A percentile compares a stretch with the other conserved stretches of the same genome.
These are phyloP conservation scores for Themeda triandra DNA, from an alignment of 176 grass and related monocot genomes.

Conservation along the genomic window DNA sequence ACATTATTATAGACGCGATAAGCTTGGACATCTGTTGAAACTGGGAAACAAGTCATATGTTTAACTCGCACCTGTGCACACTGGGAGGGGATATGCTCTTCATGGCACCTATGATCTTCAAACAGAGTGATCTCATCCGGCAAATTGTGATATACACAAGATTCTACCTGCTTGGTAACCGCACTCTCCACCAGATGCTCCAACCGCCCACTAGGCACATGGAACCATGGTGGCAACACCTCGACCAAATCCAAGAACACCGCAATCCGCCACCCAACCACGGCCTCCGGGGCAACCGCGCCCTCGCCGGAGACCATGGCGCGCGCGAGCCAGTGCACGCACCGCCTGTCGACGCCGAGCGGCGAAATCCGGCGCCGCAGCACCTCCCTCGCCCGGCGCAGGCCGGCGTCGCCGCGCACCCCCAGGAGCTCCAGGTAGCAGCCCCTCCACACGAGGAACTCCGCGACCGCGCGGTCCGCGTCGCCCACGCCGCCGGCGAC, in stretches of 20 bases:
- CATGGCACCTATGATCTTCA: conserved; percentile 80
- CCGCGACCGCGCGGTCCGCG: conserved; percentile 30
- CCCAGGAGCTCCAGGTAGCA: conserved; percentile 90
- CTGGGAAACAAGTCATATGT: neutral
- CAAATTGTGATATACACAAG: conserved; percentile 83
- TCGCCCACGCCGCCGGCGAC: conserved; percentile 42
- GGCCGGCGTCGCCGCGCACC: conserved; percentile 30
- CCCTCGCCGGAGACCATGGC: conserved; percentile 62
- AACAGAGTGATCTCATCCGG: conserved; percentile 63
- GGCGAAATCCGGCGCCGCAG: conserved; percentile 64
- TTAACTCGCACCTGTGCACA: conserved; percentile 70
- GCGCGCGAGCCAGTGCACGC: conserved; percentile 59
- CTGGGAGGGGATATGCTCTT: conserved; percentile 73
- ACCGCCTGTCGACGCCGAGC: conserved; percentile 49
- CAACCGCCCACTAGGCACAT: conserved; percentile 55
- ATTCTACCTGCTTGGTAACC: conserved; percentile 59
- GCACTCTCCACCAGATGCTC: conserved; percentile 75
- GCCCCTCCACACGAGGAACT: conserved; percentile 73
- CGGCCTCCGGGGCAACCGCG: conserved; percentile 37
- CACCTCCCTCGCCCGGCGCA: conserved; percentile 58
- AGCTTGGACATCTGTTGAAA: conserved; percentile 13
- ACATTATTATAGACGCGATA: neutral
- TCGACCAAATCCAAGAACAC: conserved; percentile 87
- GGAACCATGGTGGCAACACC: conserved; percentile 66
- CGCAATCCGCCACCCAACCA: conserved; percentile 51